Base-by-base conservation (phyloP, 2,329 filamentous ascomycete species). In the Aspergillus neoniger region DNA sequence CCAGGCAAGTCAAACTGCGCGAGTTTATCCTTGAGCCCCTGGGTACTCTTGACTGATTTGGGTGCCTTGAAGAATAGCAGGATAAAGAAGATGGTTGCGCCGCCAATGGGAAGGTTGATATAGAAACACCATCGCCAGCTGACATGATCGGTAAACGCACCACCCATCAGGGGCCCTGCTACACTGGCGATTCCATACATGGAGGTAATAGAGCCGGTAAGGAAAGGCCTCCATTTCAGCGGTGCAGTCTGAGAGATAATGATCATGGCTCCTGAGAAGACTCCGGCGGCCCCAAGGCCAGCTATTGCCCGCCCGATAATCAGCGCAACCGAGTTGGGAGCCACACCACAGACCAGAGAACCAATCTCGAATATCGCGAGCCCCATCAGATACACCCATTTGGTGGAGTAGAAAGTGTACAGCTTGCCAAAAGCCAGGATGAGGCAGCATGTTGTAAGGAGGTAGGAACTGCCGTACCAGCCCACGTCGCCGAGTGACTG, bases 91-190 rank as follows among this genome's bases (percentile, higher is more conserved):
- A 76, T 69, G n/a, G 76, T 72, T 3, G 77, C 65, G 4, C 74
- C 83, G 0, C 82, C 77, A 44, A 82, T 71, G 15, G 77, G 70
- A 0, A 86, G 74, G 64, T 87, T 87, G 71, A 87, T 81, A 65
- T 88, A 88, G 67, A 84, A 83, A 1, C 76, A 78, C 75, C 72
- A 77, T 36, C 72, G 67, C 75, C 75, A 77, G 10, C 55, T 54
- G 17, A 60, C 55, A 10, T 63, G 57, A 32, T 65, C 63, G 6
- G 60, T 64, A 14, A 69, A 66, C 7, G 58, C 63, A 17, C 65
- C 63, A 2, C 66, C 65, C 39, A 66, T 70, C 58, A 82, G 63
- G 47, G 77, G 77, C 32, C 77, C 77, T 21, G 72, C 75, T 9
- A 79, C 72, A 55, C 75, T 77, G 2, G 77, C 72, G 64, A 81